These are phyloP conservation scores for Alternaria viburni DNA, from an alignment of 2,329 filamentous ascomycete species.

Conservation along the genomic window DNA sequence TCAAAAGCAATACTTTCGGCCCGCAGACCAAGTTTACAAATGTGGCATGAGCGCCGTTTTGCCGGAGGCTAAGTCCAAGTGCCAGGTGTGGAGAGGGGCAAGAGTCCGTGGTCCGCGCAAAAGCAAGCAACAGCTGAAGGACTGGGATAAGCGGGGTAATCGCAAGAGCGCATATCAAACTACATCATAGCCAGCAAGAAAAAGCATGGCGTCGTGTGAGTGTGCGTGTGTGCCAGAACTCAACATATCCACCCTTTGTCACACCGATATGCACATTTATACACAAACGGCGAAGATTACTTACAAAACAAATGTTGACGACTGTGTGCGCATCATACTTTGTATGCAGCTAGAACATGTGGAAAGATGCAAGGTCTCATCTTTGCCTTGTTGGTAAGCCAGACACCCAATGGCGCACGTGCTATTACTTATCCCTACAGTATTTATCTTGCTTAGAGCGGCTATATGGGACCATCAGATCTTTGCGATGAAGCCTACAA, in stretches of 20 bases:
- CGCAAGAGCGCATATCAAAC: neutral
- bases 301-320: neutral
- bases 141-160: neutral
- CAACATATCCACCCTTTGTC: neutral
- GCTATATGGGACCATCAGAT: neutral
- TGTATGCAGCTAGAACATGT: neutral
- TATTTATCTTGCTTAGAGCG: neutral
- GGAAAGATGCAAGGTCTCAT: neutral
- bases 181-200: neutral
- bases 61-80: neutral
- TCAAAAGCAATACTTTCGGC: constrained; percentile 1
- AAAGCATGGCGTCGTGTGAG: neutral
- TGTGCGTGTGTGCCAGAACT: neutral
- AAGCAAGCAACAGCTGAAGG: neutral
- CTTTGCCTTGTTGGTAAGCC: neutral
- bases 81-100: neutral
- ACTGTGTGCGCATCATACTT: neutral
- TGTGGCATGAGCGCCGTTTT: neutral
- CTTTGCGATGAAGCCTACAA: neutral
- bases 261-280: neutral
- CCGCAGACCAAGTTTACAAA: neutral
- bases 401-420: neutral
- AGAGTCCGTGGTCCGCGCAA: neutral
- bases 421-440: neutral
- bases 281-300: neutral